Conservation (phyloP, 2,329 filamentous ascomycete genomes). For the Piedraia hortae region DNA sequence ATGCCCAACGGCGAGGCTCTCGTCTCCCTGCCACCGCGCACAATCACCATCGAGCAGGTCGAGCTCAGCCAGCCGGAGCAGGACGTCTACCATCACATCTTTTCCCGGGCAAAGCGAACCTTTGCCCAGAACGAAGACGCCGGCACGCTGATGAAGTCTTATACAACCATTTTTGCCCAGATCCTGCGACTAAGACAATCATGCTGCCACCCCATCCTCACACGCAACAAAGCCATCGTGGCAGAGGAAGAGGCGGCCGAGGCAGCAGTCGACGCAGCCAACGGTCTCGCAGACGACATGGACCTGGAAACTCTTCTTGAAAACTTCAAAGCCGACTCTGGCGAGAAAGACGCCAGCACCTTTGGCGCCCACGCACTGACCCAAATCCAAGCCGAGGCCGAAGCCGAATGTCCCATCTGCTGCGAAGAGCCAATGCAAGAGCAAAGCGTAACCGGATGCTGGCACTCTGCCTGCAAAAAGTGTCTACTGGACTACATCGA, state of each 20-base stretch:
- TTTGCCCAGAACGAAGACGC: slow-evolving; percentile 72
- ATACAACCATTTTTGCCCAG: slow-evolving; percentile 90
- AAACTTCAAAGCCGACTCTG: slow-evolving; percentile 39
- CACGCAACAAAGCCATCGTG: slow-evolving; percentile 58
- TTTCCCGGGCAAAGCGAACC: slow-evolving; percentile 50
- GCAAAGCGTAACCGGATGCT: slow-evolving; percentile 82
- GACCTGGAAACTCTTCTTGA: slow-evolving; percentile 67
- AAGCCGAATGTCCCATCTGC: slow-evolving; percentile 81
- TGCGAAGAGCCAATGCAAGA: slow-evolving; percentile 88
- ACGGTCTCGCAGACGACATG: slow-evolving; percentile 81
- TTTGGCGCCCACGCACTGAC: slow-evolving; percentile 72
- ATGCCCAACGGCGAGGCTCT: slow-evolving; percentile 61
- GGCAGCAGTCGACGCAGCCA: slow-evolving; percentile 47
- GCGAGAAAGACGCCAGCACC: slow-evolving; percentile 32
- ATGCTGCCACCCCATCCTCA: slow-evolving; percentile 78
- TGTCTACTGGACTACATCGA: slow-evolving; percentile 77
- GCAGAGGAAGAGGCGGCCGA: slow-evolving; percentile 70
- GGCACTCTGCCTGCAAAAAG: slow-evolving; percentile 89
- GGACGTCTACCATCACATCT: slow-evolving; percentile 83
- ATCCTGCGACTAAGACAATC: slow-evolving; percentile 77
- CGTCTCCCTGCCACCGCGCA: slow-evolving; percentile 56
- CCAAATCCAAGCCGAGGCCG: slow-evolving; percentile 72
- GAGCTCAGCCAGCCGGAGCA: slow-evolving; percentile 63
- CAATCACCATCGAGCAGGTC: slow-evolving; percentile 62
- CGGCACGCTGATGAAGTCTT: slow-evolving; percentile 81